Conservation (phyloP, 495 filamentous ascomycete genomes). For the Penicillium pulvis region DNA sequence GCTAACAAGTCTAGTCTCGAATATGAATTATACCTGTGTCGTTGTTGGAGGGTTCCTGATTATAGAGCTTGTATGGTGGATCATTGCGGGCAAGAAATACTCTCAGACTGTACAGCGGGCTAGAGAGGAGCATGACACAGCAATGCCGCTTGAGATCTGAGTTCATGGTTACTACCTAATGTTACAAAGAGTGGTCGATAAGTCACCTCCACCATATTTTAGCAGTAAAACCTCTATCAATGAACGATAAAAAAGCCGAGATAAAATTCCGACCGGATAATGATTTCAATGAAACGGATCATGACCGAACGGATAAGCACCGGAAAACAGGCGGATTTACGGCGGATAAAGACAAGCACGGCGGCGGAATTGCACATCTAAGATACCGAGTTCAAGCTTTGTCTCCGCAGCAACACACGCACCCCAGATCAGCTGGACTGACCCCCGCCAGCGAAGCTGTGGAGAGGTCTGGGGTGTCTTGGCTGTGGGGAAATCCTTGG, state of each 20-base stretch:
- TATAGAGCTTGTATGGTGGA: constrained; percentile 43
- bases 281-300: background rate
- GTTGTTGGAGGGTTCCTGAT: constrained; percentile 60
- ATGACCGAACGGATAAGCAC: background rate
- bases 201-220: too few relatives aligned
- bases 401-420: background rate
- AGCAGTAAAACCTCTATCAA: too few relatives aligned
- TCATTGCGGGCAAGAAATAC: constrained; percentile 39
- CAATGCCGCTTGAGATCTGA: background rate
- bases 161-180: background rate
- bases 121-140: constrained; percentile 33
- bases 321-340: background rate
- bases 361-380: background rate
- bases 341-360: background rate
- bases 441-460: background rate
- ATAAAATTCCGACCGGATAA: background rate
- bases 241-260: too few relatives aligned
- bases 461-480: background rate
- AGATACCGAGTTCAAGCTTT: too few relatives aligned
- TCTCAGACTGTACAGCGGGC: constrained; percentile 30
- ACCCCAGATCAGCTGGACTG: background rate
- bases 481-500: background rate
- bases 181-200: background rate
- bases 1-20: constrained; percentile 31
- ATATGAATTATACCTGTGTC: constrained; percentile 74